Conservation (phyloP, 768 basidiomycete genomes). For the Pulveroboletus sp. region DNA sequence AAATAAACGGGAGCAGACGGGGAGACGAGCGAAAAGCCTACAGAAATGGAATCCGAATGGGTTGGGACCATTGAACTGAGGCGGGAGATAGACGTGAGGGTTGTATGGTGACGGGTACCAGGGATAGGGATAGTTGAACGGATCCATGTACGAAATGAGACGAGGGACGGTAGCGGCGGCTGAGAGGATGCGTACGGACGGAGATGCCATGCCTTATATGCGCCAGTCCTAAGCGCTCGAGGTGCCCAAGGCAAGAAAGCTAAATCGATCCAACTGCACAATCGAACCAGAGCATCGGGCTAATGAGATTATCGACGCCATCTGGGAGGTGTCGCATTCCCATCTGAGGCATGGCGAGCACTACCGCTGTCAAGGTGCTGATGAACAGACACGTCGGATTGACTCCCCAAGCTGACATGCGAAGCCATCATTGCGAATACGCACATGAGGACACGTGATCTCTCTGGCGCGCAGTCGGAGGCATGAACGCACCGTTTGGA, state of each 20-base stretch:
- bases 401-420: no score
- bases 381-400: no score
- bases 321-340: not conserved
- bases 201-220: slow-evolving; percentile 7
- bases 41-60: slow-evolving; percentile 15
- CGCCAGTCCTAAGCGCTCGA: slow-evolving; percentile 7
- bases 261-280: slow-evolving; percentile 5
- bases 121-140: slow-evolving; percentile 16
- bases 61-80: slow-evolving; percentile 13
- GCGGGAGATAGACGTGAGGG: slow-evolving; percentile 28
- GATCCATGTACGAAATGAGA: slow-evolving; percentile 18
- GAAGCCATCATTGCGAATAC: not conserved
- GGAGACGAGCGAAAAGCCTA: slow-evolving; percentile 1
- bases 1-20: not conserved
- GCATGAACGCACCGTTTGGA: no score
- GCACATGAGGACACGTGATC: no score
- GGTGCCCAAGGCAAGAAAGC: not conserved
- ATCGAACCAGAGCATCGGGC: not conserved
- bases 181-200: not conserved
- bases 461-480: not conserved
- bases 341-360: no score
- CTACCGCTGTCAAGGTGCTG: slow-evolving; percentile 1
- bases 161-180: not conserved
- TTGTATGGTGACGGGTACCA: slow-evolving; percentile 28
- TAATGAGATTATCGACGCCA: not conserved